Percentiles rank a stretch among this genome's conserved stretches.
phyloP scores from a whole-genome alignment of 176 grass and related monocot genomes.

The Triticum timopheevii region DNA sequence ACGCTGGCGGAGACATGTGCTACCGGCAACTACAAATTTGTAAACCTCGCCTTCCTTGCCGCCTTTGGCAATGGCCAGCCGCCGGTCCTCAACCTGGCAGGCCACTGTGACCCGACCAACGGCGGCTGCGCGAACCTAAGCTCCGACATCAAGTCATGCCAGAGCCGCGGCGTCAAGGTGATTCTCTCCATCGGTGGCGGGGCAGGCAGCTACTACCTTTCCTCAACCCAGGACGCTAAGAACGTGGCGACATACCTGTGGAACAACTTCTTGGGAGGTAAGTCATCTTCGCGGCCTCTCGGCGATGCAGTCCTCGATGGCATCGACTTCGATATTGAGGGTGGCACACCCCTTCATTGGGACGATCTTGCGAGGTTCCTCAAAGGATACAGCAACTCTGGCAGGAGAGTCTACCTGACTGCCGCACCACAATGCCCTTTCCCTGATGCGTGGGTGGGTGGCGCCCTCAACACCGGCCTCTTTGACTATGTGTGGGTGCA shows the following conservation, averaged over 20 bases:
- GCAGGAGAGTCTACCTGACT: background rate
- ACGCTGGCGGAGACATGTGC: conserved; percentile 25
- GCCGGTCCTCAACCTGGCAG: background rate
- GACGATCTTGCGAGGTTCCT: conserved; percentile 44
- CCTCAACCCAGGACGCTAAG: conserved; percentile 27
- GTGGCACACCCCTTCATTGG: background rate
- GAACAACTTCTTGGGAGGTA: background rate
- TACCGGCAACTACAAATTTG: background rate
- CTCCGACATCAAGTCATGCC: conserved; percentile 39
- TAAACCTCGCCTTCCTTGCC: conserved; percentile 33
- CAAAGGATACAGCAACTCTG: conserved; percentile 25
- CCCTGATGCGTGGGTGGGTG: background rate
- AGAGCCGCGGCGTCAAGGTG: conserved; percentile 47
- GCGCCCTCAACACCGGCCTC: background rate
- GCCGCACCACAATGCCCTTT: background rate
- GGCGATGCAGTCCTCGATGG: background rate
- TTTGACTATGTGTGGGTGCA: background rate
- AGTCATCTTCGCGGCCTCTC: background rate
- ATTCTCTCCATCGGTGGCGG: conserved; percentile 54
- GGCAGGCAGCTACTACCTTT: conserved; percentile 30
- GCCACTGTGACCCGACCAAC: background rate
- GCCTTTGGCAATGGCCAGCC: conserved; percentile 57
- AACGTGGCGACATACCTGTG: background rate
- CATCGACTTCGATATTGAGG: background rate
- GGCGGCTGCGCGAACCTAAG: conserved; percentile 30